Evolutionary conservation across 345 rosid species (phyloP), one percentile per base, ranked within the genome.

Genomic region (Hibiscus mutabilis): DNA sequence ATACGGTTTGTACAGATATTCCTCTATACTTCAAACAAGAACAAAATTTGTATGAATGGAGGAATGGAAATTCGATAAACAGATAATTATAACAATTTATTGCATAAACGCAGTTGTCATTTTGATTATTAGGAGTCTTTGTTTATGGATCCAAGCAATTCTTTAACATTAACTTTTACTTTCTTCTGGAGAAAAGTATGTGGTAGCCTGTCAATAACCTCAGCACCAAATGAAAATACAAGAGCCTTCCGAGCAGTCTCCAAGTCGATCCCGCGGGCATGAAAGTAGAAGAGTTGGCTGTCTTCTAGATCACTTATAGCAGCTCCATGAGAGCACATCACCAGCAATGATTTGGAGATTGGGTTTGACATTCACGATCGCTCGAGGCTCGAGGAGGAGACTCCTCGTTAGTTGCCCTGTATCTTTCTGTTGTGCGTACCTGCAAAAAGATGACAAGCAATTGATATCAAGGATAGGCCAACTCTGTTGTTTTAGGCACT

Each of bases 321-420:
- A 79, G 98, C 98, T 76, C 98, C 99, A 15, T 95, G 98, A 9
- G 98, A 90, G 83, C 98, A 95, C 98, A 52, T 92, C 93, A 10
- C 92, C 90, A 0, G 99, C 97, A 68, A 95, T 60, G 0, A 31
- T 31, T 84, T 95, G 97, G 67, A 95, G 94, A 73, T 95, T 95
- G 47, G 98, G 99, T 78, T 95, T 95, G 21, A 95, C 72, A 75
- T 92, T 95, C 66, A 89, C 94, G 0, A 97, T 89, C 2, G 97
- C 97, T 25, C 90, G 91, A 92, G 91, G 78, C 88, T 90, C 91
- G 21, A 95, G 87, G 22, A 95, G 91, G 2, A 92, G 91, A 76
- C 88, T 87, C 79, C 97, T 81, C 0, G 98, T 90, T 62, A 92
- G 84, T 76, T 95, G 97, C 61, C 96, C 91, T 2, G 98, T 98